Conservation (phyloP, 2,329 filamentous ascomycete species). For the Diaporthe vexans region DNA sequence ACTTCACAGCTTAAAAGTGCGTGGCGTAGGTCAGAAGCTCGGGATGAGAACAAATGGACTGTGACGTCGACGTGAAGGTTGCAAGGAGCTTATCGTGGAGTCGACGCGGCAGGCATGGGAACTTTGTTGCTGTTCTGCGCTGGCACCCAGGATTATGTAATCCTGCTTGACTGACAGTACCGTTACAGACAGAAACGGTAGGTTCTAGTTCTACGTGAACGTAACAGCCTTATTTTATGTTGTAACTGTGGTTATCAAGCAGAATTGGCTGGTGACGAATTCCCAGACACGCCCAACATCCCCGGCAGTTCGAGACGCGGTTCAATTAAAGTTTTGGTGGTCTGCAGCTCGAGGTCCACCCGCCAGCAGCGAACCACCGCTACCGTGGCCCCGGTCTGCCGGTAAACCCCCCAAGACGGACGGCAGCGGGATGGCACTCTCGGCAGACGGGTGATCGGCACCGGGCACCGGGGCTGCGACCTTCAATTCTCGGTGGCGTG, state of each 20-base stretch:
- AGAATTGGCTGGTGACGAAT: too few relatives aligned
- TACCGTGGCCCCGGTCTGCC: background rate
- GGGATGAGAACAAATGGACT: background rate
- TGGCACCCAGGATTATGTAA: conserved; percentile 27
- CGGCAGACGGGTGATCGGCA: conserved; percentile 16
- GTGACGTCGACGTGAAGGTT: conserved; percentile 15
- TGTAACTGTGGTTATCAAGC: background rate
- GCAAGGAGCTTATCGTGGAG: conserved; percentile 15
- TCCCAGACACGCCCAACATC: background rate
- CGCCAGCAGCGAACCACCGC: conserved; percentile 11
- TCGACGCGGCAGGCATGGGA: conserved; percentile 25
- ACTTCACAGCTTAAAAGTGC: background rate
- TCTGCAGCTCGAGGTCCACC: conserved; percentile 26
- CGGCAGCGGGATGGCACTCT: conserved; percentile 16
- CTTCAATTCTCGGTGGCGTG: background rate
- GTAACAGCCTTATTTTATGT: too few relatives aligned
- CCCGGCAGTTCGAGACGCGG: conserved; percentile 25
- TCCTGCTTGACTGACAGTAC: background rate
- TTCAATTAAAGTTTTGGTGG: conserved; percentile 39
- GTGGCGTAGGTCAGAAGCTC: background rate
- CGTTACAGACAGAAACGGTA: background rate
- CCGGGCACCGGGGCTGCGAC: background rate
- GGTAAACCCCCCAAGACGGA: background rate
- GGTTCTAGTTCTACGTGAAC: background rate
- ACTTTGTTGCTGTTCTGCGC: background rate